phyloP scores from a whole-genome alignment of 805 yeast species.

The Saturnispora zaruensis region DNA sequence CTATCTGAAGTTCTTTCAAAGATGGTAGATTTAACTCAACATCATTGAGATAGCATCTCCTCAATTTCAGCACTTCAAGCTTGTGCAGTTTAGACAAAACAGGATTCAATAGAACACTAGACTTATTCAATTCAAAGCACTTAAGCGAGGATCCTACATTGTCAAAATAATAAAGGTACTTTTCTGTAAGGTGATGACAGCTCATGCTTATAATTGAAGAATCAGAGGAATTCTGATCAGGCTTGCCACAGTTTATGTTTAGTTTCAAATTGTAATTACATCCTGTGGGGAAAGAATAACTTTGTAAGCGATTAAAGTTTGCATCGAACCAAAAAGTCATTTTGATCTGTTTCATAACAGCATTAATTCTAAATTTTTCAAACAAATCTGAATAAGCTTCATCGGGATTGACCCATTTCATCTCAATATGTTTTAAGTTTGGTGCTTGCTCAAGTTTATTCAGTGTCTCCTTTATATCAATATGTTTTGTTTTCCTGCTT shows the following conservation, averaged over 20 bases:
- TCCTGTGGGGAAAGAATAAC: conserved; percentile 1
- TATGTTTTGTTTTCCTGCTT: not conserved
- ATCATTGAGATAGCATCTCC: not conserved
- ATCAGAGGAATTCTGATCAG: not conserved
- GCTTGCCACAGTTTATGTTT: not conserved
- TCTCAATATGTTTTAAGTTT: not conserved
- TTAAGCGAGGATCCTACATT: not conserved
- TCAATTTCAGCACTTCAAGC: not conserved
- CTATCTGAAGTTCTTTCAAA: not conserved
- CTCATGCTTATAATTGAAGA: not conserved
- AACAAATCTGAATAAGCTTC: not conserved
- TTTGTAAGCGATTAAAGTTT: not conserved
- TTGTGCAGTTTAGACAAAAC: not conserved
- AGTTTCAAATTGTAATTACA: not conserved
- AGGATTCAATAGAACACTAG: not conserved
- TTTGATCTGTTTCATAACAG: not conserved
- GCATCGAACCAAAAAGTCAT: not conserved
- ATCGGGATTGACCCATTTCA: not conserved
- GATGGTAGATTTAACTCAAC: not conserved
- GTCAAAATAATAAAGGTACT: not conserved
- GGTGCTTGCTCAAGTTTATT: not conserved
- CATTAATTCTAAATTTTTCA: not conserved
- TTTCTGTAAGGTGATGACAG: not conserved
- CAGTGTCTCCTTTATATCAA: not conserved
- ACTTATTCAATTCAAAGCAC: not conserved